Evolutionary conservation across 176 grass and related monocot genomes (phyloP), one percentile per base, ranked within the genome.

Genomic region (Chrysopogon serrulatus): DNA sequence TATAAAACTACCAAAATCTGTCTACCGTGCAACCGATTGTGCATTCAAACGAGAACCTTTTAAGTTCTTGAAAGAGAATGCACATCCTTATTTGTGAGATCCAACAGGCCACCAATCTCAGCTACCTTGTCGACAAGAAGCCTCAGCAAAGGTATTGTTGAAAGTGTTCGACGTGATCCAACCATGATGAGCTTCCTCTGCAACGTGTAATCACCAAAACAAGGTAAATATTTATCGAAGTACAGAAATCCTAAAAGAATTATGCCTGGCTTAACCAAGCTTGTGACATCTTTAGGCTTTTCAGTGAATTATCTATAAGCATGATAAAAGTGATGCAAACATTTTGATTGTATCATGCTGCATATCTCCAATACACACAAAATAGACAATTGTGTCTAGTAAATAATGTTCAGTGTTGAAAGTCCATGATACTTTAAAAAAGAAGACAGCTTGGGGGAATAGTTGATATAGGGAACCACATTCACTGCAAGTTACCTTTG

Each of bases 171-270:
- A 77, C 73, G 44, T 32, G 93, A 98, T 24, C 93, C 93, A 48
- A 95, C 80, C 96, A 98, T 94, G 48, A 98, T 98, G 28, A 98
- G 89, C 64, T 98, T 98, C 71, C 94, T 95, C 93, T 95, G 83
- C 73, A 85, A 14, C 36, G 3, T 57, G 68, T n/a, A 80, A 48
- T 48, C 39, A 79, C 34, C 37, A 82, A 41, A 59, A 91, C 12
- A 54, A 63, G 68, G 10, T 51, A 0, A 65, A 59, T 63, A 47
- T 2, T 87, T 87, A 84, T 19, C 17, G 14, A 27, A 84, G n/a
- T 61, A 67, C 26, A 37, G 28, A 70, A 64, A 31, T 32, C 28
- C 5, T 78, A 66, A 45, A 86, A 78, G 64, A 36, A 53, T 54
- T 4, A 61, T 41, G 37, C 27, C 7, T 80, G 21, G 24, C 28